Percentiles rank a stretch among this genome's conserved stretches.
These are phyloP conservation scores for Podaxis pistillaris DNA, from an alignment of 768 basidiomycete genomes.

Conservation along the genomic window DNA sequence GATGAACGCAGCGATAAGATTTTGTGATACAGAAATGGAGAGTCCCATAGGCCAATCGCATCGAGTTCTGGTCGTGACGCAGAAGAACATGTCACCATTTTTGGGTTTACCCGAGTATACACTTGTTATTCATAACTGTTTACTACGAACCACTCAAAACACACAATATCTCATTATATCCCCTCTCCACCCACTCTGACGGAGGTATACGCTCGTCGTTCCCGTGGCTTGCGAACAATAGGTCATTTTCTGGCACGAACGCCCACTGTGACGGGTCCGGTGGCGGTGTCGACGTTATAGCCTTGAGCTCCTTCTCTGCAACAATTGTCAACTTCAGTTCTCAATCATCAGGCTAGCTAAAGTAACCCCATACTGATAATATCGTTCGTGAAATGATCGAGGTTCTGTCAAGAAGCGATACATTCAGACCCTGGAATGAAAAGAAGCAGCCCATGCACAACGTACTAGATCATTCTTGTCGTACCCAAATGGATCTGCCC, in stretches of 20 bases:
- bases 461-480: conserved; percentile 72
- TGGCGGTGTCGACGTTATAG: conserved; percentile 56
- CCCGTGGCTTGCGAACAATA: conserved; percentile 41
- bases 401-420: conserved; percentile 36
- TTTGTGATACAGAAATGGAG: conserved; percentile 23
- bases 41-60: conserved; percentile 26
- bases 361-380: conserved; percentile 51
- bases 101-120: not conserved
- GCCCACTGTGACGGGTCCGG: conserved; percentile 63
- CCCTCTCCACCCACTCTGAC: conserved; percentile 55
- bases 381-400: conserved; percentile 72
- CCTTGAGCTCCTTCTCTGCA: conserved; percentile 56
- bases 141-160: conserved; percentile 25
- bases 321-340: not conserved
- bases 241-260: conserved; percentile 58
- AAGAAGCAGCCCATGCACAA: conserved; percentile 10
- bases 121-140: not conserved
- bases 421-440: not conserved
- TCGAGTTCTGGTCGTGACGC: conserved; percentile 25
- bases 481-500: conserved; percentile 52
- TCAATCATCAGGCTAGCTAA: not conserved
- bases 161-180: conserved; percentile 42
- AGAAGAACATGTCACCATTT: conserved; percentile 6
- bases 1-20: conserved; percentile 30
- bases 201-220: conserved; percentile 46